Evolutionary conservation across 2,329 filamentous ascomycete species (phyloP), one percentile per base, ranked within the genome.

Genomic region (Ophiostoma novo-ulmi): DNA sequence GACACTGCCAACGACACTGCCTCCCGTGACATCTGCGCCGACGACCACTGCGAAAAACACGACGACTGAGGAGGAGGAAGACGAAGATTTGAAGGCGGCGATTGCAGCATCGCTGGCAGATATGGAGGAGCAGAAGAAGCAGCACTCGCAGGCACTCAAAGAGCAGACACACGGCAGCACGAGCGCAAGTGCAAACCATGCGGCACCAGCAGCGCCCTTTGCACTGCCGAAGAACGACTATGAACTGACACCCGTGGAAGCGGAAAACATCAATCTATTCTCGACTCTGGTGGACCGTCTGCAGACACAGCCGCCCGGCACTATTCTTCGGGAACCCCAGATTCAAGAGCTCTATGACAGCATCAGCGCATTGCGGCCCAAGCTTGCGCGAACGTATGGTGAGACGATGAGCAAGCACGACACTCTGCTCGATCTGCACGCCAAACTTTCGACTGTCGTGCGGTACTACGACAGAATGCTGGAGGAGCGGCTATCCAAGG

Each of bases 381-480:
- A 99, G 79, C 84, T 99, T 70, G 95, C 95, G 5, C 88, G 95
- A 71, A 97, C 94, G 0, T 97, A 98, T 78, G 95, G 95, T 70
- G 95, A 99, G 82, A 97, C 95, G 0, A 98, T 99, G 95, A 98
- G 95, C 86, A 99, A 99, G 80, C 95, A 98, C 79, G 94, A 99
- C 78, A 95, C 94, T 0, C 85, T 99, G 11, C 86, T 98, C 35
- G 95, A 99, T 78, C 84, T 99, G 0, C 95, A 99, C 78, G 91
- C 93, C 22, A 99, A 99, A 78, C 84, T 99, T 35, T 95, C 94
- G 0, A 97, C 94, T 0, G 95, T 98, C 36, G 95, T 99, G 5
- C 88, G 95, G 44, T 98, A 98, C 78, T 99, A 99, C 78, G 95
- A 99, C 79, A 89, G 93, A 58, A 98, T 99, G 95, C 85, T 99